Conservation (phyloP, 2,329 filamentous ascomycete species). For the Dothiorella sarmentorum region DNA sequence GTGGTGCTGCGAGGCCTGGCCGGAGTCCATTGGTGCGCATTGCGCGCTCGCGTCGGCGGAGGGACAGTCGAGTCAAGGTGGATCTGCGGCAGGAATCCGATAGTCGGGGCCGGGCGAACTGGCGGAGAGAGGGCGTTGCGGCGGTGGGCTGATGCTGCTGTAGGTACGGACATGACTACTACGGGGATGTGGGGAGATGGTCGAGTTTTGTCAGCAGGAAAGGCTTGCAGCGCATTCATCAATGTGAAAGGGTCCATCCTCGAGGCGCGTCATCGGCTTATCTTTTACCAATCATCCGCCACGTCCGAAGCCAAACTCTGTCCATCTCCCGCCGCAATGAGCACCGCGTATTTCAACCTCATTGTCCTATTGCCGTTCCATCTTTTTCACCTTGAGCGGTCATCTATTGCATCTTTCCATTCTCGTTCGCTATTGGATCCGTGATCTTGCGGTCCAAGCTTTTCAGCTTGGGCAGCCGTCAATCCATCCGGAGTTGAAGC, state of each 20-base stretch:
- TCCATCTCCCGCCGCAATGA: slow-evolving; percentile 1
- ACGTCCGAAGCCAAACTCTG: background rate
- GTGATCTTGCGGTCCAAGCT: too few relatives aligned
- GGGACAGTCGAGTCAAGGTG: background rate
- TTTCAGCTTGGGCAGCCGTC: background rate
- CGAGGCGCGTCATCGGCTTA: background rate
- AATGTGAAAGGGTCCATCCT: background rate
- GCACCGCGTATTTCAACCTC: slow-evolving; percentile 4
- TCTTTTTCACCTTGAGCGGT: too few relatives aligned
- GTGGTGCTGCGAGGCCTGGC: background rate
- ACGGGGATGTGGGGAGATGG: background rate
- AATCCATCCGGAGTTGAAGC: background rate
- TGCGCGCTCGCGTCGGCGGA: slow-evolving; percentile 1
- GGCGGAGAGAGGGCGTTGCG: too few relatives aligned
- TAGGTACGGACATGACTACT: background rate
- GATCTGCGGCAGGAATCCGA: background rate
- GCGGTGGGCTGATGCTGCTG: too few relatives aligned
- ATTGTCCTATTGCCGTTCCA: background rate
- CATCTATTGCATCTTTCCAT: too few relatives aligned
- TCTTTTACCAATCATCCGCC: slow-evolving; percentile 7
- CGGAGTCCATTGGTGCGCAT: slow-evolving; percentile 18
- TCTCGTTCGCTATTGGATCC: too few relatives aligned
- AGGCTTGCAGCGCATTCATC: background rate
- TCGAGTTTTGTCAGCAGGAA: slow-evolving; percentile 9
- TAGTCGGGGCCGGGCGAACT: background rate